Conservation (phyloP, 768 basidiomycete species). For the Boletus reticulatus region DNA sequence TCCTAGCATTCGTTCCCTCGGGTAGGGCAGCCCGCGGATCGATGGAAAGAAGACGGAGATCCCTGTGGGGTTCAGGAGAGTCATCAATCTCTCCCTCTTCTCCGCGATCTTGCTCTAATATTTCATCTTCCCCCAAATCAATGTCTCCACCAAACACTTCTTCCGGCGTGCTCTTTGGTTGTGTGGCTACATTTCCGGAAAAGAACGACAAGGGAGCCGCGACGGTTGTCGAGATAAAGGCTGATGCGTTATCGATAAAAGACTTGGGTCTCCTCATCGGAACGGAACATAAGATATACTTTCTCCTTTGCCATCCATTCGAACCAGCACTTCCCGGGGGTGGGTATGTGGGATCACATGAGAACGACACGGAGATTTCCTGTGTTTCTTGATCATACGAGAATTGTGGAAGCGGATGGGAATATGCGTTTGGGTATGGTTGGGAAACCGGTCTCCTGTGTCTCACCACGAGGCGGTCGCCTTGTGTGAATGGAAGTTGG, state of each 20-base stretch:
- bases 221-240: slow-evolving; percentile 62
- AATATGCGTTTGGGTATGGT: slow-evolving; percentile 76
- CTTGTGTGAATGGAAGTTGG: slow-evolving; percentile 34
- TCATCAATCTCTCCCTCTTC: slow-evolving; percentile 82
- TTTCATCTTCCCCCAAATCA: slow-evolving; percentile 74
- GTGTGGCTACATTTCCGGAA: slow-evolving; percentile 32
- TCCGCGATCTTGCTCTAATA: slow-evolving; percentile 73
- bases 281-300: slow-evolving; percentile 62
- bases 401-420: slow-evolving; percentile 76
- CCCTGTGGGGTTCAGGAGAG: slow-evolving; percentile 53
- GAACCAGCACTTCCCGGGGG: slow-evolving; percentile 32
- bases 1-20: slow-evolving; percentile 36
- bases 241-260: slow-evolving; percentile 69
- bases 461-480: slow-evolving; percentile 64
- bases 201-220: slow-evolving; percentile 55
- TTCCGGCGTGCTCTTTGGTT: slow-evolving; percentile 54
- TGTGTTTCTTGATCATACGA: slow-evolving; percentile 51
- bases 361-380: slow-evolving; percentile 60
- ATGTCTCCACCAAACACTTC: slow-evolving; percentile 66
- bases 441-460: slow-evolving; percentile 73
- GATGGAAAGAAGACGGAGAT: slow-evolving; percentile 53
- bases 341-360: slow-evolving; percentile 64
- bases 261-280: slow-evolving; percentile 67
- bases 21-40: slow-evolving; percentile 37
- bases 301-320: slow-evolving; percentile 54